Conservation (phyloP, 176 grass and related monocot species). For the Bromus sterilis region DNA sequence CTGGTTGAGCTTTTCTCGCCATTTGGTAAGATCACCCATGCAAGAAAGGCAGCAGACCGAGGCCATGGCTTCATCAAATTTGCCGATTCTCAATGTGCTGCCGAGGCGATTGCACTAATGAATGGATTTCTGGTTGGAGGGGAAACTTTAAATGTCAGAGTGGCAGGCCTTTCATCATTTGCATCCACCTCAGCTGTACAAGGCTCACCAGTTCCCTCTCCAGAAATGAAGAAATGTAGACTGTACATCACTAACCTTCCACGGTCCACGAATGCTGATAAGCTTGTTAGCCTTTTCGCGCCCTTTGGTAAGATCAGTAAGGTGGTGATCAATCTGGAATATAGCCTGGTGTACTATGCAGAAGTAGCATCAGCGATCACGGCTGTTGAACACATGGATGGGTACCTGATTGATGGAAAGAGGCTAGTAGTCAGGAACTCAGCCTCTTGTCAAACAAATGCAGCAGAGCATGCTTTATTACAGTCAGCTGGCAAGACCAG, state of each 20-base stretch:
- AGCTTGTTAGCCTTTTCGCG: constrained; percentile 44
- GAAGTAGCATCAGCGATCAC: constrained; percentile 27
- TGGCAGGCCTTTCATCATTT: constrained; percentile 23
- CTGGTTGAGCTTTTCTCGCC: constrained; percentile 57
- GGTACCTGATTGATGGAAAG: constrained; percentile 45
- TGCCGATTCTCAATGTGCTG: constrained; percentile 39
- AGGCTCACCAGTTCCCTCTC: not conserved
- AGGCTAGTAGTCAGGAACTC: constrained; percentile 32
- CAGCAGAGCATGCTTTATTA: constrained; percentile 6
- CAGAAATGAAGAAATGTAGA: constrained; percentile 35
- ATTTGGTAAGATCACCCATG: constrained; percentile 58
- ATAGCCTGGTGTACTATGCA: constrained; percentile 43
- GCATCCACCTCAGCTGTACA: constrained; percentile 23
- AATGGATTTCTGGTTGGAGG: constrained; percentile 59
- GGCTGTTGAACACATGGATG: constrained; percentile 44
- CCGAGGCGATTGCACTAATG: constrained; percentile 39
- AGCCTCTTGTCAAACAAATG: constrained; percentile 9
- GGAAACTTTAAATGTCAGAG: constrained; percentile 41
- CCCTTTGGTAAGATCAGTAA: constrained; percentile 50
- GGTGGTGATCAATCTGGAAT: constrained; percentile 32
- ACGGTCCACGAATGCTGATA: constrained; percentile 28
- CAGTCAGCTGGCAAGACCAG: constrained; percentile 16
- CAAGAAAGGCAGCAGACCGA: constrained; percentile 32
- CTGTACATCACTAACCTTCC: constrained; percentile 43
- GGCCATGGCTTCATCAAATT: constrained; percentile 55